A percentile compares a stretch with the other conserved stretches of the same genome.
phyloP scores from a whole-genome alignment of 805 yeast genomes.

The Suhomyces sp. region DNA sequence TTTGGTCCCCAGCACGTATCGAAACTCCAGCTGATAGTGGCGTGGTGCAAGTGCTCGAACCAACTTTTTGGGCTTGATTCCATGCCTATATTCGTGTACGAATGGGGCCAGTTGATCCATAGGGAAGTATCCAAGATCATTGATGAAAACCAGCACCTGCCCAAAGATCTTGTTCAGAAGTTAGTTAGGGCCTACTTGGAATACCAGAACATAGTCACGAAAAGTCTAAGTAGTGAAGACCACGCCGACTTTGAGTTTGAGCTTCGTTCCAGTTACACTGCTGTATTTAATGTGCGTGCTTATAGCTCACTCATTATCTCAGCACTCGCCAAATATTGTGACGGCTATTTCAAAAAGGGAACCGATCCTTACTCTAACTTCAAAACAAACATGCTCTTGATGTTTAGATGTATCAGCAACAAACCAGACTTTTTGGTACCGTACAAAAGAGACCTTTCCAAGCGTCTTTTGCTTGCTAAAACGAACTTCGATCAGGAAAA shows the following conservation, averaged over 20 bases:
- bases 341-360: conserved; percentile 21
- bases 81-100: conserved; percentile 15
- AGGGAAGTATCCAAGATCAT: conserved; percentile 7
- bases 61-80: conserved; percentile 19
- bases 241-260: conserved; percentile 25
- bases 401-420: conserved; percentile 33
- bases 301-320: conserved; percentile 15
- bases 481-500: conserved; percentile 18
- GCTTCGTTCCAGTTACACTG: conserved; percentile 26
- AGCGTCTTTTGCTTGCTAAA: conserved; percentile 29
- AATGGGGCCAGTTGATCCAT: conserved; percentile 23
- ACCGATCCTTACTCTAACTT: conserved; percentile 10
- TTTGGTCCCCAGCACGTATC: conserved; percentile 4
- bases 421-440: conserved; percentile 29
- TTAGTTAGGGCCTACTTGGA: conserved; percentile 15
- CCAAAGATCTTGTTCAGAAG: not conserved
- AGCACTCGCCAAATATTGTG: conserved; percentile 32
- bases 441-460: conserved; percentile 37
- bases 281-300: conserved; percentile 12
- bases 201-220: conserved; percentile 9
- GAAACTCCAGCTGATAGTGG: not conserved
- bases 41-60: conserved; percentile 1
- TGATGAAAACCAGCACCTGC: not conserved
- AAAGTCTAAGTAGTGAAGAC: conserved; percentile 14
- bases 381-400: conserved; percentile 16